phyloP scores from a whole-genome alignment of 495 filamentous ascomycete species.

The Letharia lupina region DNA sequence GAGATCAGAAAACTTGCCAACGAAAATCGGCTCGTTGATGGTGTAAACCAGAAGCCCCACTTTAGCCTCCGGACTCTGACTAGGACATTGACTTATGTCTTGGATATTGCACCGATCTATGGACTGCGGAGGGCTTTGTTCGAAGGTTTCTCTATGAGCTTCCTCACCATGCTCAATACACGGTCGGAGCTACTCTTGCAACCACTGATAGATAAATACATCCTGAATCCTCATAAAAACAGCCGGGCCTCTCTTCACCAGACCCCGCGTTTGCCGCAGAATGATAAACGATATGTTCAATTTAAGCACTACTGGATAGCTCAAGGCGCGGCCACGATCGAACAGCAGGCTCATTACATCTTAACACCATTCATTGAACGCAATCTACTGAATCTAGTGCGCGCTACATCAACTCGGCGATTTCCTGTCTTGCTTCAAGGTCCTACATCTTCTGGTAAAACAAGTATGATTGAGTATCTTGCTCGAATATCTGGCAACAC shows the following conservation, averaged over 20 bases:
- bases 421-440: slow-evolving; percentile 97
- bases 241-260: slow-evolving; percentile 59
- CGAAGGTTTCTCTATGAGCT: slow-evolving; percentile 98
- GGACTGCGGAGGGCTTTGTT: slow-evolving; percentile 80
- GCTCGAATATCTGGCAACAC: slow-evolving; percentile 93
- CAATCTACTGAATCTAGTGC: slow-evolving; percentile 86
- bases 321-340: slow-evolving; percentile 53
- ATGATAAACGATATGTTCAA: slow-evolving; percentile 71
- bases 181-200: slow-evolving; percentile 69
- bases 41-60: slow-evolving; percentile 85
- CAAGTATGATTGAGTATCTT: slow-evolving; percentile 97
- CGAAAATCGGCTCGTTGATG: slow-evolving; percentile 79
- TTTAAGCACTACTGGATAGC: slow-evolving; percentile 92
- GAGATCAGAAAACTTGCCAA: slow-evolving; percentile 75
- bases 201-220: slow-evolving; percentile 71
- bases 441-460: slow-evolving; percentile 94
- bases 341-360: slow-evolving; percentile 83
- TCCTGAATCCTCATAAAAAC: slow-evolving; percentile 61
- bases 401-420: slow-evolving; percentile 81
- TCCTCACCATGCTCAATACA: slow-evolving; percentile 73
- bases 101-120: slow-evolving; percentile 74
- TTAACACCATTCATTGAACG: slow-evolving; percentile 90
- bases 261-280: slow-evolving; percentile 62
- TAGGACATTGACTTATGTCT: slow-evolving; percentile 75
- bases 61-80: slow-evolving; percentile 96